Base-by-base conservation (phyloP, 352 stramenopile species). In the Globisporangium nunn region DNA sequence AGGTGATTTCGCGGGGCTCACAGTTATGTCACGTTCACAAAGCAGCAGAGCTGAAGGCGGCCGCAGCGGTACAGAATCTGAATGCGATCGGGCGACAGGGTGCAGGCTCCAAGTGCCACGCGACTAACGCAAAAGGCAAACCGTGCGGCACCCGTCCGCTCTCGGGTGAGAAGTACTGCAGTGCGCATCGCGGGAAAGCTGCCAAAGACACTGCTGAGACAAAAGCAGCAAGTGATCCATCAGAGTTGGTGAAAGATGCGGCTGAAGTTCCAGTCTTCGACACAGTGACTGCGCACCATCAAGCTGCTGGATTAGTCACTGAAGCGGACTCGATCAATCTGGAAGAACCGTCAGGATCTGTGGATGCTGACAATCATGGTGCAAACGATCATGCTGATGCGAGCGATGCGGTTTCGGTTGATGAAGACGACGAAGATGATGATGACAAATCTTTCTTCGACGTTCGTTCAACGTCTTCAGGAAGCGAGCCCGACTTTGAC, bases 91-190 rank as follows among this genome's bases (percentile, higher is more conserved):
- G 37, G 11, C 37, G 37, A 17, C 37, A 43, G 10, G 37, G 37
- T 49, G 45, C 29, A 43, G 29, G 28, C 5, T 52, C 45, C 6
- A 74, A 74, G n/a, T 78, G 67, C 11, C 41, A 60, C 46, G 67
- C 52, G n/a, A 58, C 31, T 39, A 88, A 64, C 4, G 70, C 46
- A 1, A 88, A 86, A 52, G 68, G 74, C 0, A 83, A 81, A 5
- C 50, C 58, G 8, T 90, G 80, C 50, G 70, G 70, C 50, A 58
- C 58, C 8, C 62, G 50, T 1, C 41, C 65, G 0, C 37, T 76
- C 5, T 51, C 54, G 7, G 75, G 72, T 17, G 51, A 12, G 0
- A 66, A 52, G 28, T 84, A 70, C 48, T 90, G 77, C 23, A 35
- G 23, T n/a, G 64, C 73, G 23, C 80, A 90, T 43, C 47, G 58